Evolutionary conservation across 2,329 filamentous ascomycete species (phyloP).

Genomic region (Furcasterigmium sp.): DNA sequence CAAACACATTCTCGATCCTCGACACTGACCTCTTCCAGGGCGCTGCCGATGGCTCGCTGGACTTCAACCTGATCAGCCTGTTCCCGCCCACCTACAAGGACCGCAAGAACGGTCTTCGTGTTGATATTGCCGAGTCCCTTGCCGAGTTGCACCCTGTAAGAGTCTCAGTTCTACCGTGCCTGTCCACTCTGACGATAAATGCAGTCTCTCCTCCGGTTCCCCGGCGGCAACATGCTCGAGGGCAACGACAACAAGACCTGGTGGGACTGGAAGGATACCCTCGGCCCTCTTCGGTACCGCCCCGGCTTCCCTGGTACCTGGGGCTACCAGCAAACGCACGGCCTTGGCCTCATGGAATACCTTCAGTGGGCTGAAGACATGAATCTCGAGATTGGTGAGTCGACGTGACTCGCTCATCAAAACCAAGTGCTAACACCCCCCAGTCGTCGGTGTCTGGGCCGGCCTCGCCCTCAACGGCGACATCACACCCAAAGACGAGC

Average conservation of each 20-base stretch:
- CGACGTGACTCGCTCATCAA: background rate
- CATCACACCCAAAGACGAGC: conserved; percentile 42
- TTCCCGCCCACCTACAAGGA: conserved; percentile 57
- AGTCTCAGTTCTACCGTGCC: background rate
- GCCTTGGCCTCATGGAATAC: conserved; percentile 58
- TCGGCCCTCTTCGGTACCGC: conserved; percentile 48
- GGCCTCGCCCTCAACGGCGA: conserved; percentile 51
- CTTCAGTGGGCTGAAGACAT: conserved; percentile 57
- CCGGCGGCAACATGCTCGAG: conserved; percentile 60
- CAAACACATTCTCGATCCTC: too few relatives aligned
- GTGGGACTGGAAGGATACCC: conserved; percentile 49
- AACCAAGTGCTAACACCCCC: conserved; percentile 1
- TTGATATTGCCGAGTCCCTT: conserved; percentile 49
- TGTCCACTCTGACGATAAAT: background rate
- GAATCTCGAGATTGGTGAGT: conserved; percentile 43
- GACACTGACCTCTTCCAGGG: conserved; percentile 17
- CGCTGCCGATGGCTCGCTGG: conserved; percentile 33
- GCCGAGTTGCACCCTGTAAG: conserved; percentile 39
- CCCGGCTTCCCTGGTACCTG: conserved; percentile 53
- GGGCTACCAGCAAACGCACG: conserved; percentile 56
- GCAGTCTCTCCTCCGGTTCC: conserved; percentile 53
- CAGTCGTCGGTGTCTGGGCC: conserved; percentile 51
- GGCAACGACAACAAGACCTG: conserved; percentile 33
- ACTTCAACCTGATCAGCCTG: conserved; percentile 54
- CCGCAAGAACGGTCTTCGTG: conserved; percentile 51